Evolutionary conservation across 2,329 filamentous ascomycete genomes (phyloP).

Genomic region (Neopestalotiopsis rosae): DNA sequence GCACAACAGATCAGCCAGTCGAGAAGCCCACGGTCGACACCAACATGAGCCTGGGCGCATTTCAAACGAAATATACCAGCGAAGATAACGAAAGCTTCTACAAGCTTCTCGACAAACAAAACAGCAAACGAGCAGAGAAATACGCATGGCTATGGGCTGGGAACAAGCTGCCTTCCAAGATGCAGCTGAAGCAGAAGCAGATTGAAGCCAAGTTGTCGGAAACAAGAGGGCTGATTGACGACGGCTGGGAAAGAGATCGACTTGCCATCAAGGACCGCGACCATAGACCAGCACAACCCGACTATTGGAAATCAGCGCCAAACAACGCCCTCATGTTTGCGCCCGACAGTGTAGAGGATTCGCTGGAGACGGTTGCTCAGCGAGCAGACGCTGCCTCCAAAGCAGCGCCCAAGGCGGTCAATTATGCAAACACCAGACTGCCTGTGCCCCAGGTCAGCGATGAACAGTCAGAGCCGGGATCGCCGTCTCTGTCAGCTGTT

Average conservation of each 20-base stretch:
- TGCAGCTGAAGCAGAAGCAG: conserved; percentile 72
- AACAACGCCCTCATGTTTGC: conserved; percentile 89
- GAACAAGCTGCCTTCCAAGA: conserved; percentile 85
- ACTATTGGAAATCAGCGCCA: conserved; percentile 76
- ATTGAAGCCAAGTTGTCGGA: conserved; percentile 59
- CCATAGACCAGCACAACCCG: conserved; percentile 75
- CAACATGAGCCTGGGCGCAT: conserved; percentile 80
- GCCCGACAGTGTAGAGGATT: conserved; percentile 68
- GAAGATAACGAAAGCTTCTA: conserved; percentile 99
- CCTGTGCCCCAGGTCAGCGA: conserved; percentile 51
- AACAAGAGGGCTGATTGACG: conserved; percentile 55
- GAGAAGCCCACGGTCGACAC: conserved; percentile 65
- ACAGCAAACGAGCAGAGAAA: conserved; percentile 81
- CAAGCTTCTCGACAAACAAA: conserved; percentile 87
- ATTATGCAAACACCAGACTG: conserved; percentile 84
- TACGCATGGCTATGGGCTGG: conserved; percentile 88
- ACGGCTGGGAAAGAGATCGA: conserved; percentile 62
- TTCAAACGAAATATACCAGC: conserved; percentile 93
- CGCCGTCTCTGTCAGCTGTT: conserved; percentile 84
- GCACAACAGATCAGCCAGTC: conserved; percentile 38
- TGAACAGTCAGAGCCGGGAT: conserved; percentile 63
- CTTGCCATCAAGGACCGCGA: conserved; percentile 71
- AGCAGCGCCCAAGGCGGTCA: conserved; percentile 77
- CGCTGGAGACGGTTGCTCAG: conserved; percentile 67
- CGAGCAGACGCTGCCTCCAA: conserved; percentile 72